These are phyloP conservation scores for Tieghemiomyces parasiticus DNA, from an alignment of 192 early-diverging fungal species.

Conservation along the genomic window DNA sequence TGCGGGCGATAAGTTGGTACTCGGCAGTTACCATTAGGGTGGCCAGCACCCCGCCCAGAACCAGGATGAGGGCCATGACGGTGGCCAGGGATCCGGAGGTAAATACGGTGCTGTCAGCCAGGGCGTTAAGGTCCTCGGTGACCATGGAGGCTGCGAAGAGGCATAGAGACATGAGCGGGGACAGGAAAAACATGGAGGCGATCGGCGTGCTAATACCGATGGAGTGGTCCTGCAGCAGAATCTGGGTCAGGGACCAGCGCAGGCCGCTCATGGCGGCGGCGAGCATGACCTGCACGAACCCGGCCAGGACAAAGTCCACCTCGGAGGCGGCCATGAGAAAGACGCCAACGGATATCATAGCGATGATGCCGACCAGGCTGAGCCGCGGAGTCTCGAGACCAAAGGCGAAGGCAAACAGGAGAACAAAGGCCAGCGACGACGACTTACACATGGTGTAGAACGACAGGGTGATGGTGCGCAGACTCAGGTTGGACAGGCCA, in stretches of 20 bases:
- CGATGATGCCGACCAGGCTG: slow-evolving; percentile 53
- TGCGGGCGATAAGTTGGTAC: slow-evolving; percentile 66
- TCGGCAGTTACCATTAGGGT: slow-evolving; percentile 81
- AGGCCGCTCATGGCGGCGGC: slow-evolving; percentile 76
- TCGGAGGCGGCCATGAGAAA: slow-evolving; percentile 79
- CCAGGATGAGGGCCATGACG: slow-evolving; percentile 26
- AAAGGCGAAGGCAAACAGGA: slow-evolving; percentile 86
- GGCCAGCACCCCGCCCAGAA: slow-evolving; percentile 69
- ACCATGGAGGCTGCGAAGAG: slow-evolving; percentile 45
- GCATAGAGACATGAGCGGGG: slow-evolving; percentile 58
- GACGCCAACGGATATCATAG: slow-evolving; percentile 66
- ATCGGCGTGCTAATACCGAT: slow-evolving; percentile 81
- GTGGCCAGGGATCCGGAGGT: slow-evolving; percentile 11
- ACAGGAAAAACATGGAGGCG: slow-evolving; percentile 67
- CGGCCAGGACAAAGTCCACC: slow-evolving; percentile 58
- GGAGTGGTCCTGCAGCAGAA: slow-evolving; percentile 54
- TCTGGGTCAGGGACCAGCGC: slow-evolving; percentile 80
- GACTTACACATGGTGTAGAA: slow-evolving; percentile 90
- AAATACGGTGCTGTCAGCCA: slow-evolving; percentile 4
- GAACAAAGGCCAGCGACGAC: slow-evolving; percentile 54
- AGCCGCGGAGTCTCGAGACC: slow-evolving; percentile 62
- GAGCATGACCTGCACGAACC: slow-evolving; percentile 61
- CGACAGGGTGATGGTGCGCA: slow-evolving; percentile 77
- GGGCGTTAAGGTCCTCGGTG: slow-evolving; percentile 37
- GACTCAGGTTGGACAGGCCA: slow-evolving; percentile 72